Evolutionary conservation across 768 basidiomycete species (phyloP), one percentile per base, ranked within the genome.

Genomic region (Lactifluus hygrophoroides): DNA sequence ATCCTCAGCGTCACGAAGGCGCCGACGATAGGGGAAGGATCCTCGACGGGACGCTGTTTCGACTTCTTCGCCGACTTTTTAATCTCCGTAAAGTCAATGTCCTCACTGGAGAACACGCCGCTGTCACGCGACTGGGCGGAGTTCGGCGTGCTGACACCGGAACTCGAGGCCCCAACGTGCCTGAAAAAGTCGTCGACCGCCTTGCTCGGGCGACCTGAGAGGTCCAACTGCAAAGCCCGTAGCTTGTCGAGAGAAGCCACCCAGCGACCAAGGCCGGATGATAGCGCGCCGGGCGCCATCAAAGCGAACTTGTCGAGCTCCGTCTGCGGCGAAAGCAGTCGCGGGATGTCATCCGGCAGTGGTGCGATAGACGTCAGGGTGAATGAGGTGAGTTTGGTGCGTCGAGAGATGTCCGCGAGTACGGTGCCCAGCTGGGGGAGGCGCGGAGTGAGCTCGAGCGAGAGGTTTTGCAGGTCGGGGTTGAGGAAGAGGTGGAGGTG

Each of bases 121-220:
- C 85, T 88, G 69, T 90, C 88, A 42, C 78, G 84, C 51, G 85
- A 83, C 25, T 73, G 77, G 14, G 81, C 77, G 11, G 86, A 86
- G 61, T 77, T 81, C 6, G 88, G 88, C 13, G 87, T 86, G 28
- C 80, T 80, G 60, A 76, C 75, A n/a, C 88, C 88, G 0, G 87
- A 88, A 42, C 79, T 76, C 16, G 78, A 73, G 61, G 74, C 72
- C 30, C 57, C 44, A 62, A 89, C 73, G 53, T 87, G 82, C 67
- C 84, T 83, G 68, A 90, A 90, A 70, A 90, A 90, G 19, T 85
- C 84, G 71, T 88, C 86, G n/a, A 89, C 83, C 0, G 84, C 83
- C 30, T 81, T 81, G 54, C 78, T 71, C 3, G 84, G 80, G 56
- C 85, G 75, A 55, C 83, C 85, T 0, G 86, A 81, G 25, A 90